Evolutionary conservation across 768 basidiomycete species (phyloP).

Genomic region (Boletellus sp.): DNA sequence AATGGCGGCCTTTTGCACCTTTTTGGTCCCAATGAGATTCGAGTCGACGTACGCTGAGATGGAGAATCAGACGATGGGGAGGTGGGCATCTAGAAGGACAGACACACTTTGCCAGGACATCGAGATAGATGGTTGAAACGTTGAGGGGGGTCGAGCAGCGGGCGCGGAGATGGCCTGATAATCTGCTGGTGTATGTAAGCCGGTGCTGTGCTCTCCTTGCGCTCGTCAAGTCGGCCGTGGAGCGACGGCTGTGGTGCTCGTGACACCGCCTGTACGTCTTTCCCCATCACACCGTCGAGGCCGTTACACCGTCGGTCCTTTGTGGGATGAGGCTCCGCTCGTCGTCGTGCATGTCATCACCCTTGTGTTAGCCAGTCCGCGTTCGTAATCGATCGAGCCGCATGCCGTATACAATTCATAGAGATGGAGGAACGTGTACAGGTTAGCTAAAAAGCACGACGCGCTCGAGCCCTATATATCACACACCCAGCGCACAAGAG

Average conservation of each 20-base stretch:
- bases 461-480: background rate
- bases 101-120: conserved; percentile 74
- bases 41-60: conserved; percentile 71
- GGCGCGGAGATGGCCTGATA: conserved; percentile 30
- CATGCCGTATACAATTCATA: no score
- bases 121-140: conserved; percentile 7
- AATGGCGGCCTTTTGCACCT: conserved; percentile 65
- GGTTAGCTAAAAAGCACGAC: background rate
- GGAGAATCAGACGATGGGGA: conserved; percentile 36
- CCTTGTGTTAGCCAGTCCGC: no score
- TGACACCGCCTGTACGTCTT: no score
- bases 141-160: conserved; percentile 5
- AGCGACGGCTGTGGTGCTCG: no score
- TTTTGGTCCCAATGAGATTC: conserved; percentile 72
- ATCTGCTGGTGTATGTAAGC: conserved; percentile 29
- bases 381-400: no score
- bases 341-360: no score
- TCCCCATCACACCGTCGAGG: no score
- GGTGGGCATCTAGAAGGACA: conserved; percentile 31
- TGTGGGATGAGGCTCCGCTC: no score
- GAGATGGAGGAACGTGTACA: background rate
- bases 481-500: background rate
- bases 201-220: conserved; percentile 13
- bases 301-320: no score
- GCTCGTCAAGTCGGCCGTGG: no score